These are phyloP conservation scores for Populus ilicifolia DNA, from an alignment of 345 rosid genomes.

Conservation along the genomic window DNA sequence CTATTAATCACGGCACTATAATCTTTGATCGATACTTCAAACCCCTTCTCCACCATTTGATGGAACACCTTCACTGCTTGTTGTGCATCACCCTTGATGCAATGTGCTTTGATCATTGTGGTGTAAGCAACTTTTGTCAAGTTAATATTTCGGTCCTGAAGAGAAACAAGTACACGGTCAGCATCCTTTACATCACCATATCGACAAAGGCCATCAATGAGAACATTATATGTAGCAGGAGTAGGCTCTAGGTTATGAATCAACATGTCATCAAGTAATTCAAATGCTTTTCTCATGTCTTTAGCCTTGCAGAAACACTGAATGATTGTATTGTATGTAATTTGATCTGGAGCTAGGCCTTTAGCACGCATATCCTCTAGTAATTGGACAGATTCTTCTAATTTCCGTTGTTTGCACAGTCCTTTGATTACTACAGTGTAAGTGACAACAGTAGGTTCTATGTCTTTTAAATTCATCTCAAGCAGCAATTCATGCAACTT, in stretches of 20 bases:
- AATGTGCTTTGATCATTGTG: slow-evolving; percentile 68
- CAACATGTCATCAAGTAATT: slow-evolving; percentile 42
- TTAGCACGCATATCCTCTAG: slow-evolving; percentile 46
- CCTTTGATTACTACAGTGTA: slow-evolving; percentile 63
- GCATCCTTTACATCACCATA: slow-evolving; percentile 43
- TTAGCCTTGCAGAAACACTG: slow-evolving; percentile 42
- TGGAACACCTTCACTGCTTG: slow-evolving; percentile 35
- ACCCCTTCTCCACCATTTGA: slow-evolving; percentile 57
- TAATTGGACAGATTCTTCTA: slow-evolving; percentile 38
- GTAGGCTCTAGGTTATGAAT: slow-evolving; percentile 45
- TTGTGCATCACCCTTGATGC: slow-evolving; percentile 58
- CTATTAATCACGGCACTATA: slow-evolving; percentile 70
- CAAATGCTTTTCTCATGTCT: slow-evolving; percentile 40
- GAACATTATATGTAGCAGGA: slow-evolving; percentile 51
- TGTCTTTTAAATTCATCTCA: slow-evolving; percentile 47
- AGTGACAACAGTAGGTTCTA: slow-evolving; percentile 50
- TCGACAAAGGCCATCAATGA: slow-evolving; percentile 56
- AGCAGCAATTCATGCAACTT: slow-evolving; percentile 36
- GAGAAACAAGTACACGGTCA: slow-evolving; percentile 42
- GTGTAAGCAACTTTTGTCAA: slow-evolving; percentile 57
- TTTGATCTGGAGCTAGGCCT: slow-evolving; percentile 56
- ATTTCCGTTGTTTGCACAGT: slow-evolving; percentile 46
- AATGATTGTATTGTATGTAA: slow-evolving; percentile 58
- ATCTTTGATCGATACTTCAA: slow-evolving; percentile 55
- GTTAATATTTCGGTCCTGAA: slow-evolving; percentile 31